A percentile compares a stretch with the other conserved stretches of the same genome.
These are phyloP conservation scores for Vitis hybrid DNA, from an alignment of 177 flowering plant species.

Conservation along the genomic window DNA sequence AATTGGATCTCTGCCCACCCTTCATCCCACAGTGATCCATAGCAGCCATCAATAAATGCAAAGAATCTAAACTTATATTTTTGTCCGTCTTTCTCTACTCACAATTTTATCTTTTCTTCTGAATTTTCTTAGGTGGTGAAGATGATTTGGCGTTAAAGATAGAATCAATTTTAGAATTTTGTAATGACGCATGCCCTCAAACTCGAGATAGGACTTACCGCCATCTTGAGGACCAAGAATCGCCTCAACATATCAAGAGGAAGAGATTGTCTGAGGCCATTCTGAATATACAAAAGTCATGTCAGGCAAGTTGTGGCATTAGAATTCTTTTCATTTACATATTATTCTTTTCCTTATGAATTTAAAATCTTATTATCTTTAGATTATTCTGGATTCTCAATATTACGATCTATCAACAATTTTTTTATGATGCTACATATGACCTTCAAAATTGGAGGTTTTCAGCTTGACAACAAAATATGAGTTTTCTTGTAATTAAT, in stretches of 20 bases:
- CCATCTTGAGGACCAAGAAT: slow-evolving; percentile 16
- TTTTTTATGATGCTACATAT: background rate
- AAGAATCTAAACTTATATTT: too few relatives aligned
- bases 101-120: too few relatives aligned
- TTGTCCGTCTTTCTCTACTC: too few relatives aligned
- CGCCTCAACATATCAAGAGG: slow-evolving; percentile 21
- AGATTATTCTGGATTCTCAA: background rate
- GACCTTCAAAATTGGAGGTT: too few relatives aligned
- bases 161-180: slow-evolving; percentile 41
- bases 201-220: slow-evolving; percentile 13
- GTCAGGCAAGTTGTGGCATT: slow-evolving; percentile 33
- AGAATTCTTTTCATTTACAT: background rate
- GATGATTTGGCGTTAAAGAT: slow-evolving; percentile 37
- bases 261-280: slow-evolving; percentile 39
- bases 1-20: too few relatives aligned
- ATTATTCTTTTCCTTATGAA: background rate
- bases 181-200: slow-evolving; percentile 23
- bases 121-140: slow-evolving; percentile 28
- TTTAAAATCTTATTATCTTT: background rate
- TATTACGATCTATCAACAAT: background rate
- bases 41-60: too few relatives aligned
- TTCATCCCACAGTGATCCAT: too few relatives aligned
- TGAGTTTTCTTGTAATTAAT: too few relatives aligned
- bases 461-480: too few relatives aligned
- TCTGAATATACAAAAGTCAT: slow-evolving; percentile 28